These are phyloP conservation scores for Globisporangium carolinianum DNA, from an alignment of 352 stramenopile species.

Conservation along the genomic window DNA sequence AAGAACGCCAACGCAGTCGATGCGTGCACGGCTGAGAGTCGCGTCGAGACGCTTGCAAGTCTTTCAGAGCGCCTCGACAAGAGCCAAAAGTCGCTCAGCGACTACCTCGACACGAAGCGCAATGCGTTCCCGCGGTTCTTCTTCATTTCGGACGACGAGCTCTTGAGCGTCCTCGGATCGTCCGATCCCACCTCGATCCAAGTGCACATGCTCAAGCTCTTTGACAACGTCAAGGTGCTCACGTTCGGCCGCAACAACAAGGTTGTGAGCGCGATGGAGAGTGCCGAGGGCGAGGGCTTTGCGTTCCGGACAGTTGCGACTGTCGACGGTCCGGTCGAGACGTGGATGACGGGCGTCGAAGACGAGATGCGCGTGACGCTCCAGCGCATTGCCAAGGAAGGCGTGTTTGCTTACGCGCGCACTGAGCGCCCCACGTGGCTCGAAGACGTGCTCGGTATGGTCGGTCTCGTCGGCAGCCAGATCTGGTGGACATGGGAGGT, in stretches of 20 bases:
- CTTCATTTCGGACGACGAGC: constrained; percentile 93
- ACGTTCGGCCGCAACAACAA: constrained; percentile 88
- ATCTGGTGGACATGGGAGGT: constrained; percentile 95
- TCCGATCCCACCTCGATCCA: constrained; percentile 90
- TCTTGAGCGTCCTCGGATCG: constrained; percentile 88
- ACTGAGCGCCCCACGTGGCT: constrained; percentile 86
- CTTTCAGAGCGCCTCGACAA: constrained; percentile 87
- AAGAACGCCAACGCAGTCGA: constrained; percentile 90
- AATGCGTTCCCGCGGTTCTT: constrained; percentile 92
- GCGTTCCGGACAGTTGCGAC: constrained; percentile 63
- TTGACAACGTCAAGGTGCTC: constrained; percentile 92
- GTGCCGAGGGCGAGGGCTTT: constrained; percentile 89
- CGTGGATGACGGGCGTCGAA: constrained; percentile 91
- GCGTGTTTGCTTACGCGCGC: constrained; percentile 89
- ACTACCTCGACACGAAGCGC: constrained; percentile 88
- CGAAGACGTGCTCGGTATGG: constrained; percentile 87
- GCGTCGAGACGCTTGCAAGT: constrained; percentile 82
- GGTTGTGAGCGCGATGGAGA: constrained; percentile 86
- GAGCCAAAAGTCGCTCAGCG: constrained; percentile 87
- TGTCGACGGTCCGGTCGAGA: constrained; percentile 89
- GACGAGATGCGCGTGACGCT: constrained; percentile 87
- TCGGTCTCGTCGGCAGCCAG: constrained; percentile 88
- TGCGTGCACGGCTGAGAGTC: constrained; percentile 84
- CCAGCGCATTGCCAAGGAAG: constrained; percentile 89
- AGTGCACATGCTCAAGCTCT: constrained; percentile 94